Evolutionary conservation across 192 early-diverging fungal species (phyloP).

Genomic region (Gamsiella multidivaricata): DNA sequence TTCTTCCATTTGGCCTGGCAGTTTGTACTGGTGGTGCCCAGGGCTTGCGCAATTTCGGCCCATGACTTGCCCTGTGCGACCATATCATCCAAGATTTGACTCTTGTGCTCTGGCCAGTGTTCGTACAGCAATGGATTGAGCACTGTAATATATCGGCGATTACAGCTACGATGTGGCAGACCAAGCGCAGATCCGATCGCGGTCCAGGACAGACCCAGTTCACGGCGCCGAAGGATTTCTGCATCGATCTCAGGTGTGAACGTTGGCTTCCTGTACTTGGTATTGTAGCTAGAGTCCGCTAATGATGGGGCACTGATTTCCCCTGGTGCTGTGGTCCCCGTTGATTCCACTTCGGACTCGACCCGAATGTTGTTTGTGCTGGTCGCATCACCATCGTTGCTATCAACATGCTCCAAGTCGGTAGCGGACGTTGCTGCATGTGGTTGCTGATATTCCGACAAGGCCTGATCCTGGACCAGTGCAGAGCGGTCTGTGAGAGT

Average conservation of each 20-base stretch:
- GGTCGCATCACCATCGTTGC: not conserved
- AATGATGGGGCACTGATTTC: not conserved
- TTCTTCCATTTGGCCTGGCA: constrained; percentile 43
- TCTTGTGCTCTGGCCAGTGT: constrained; percentile 13
- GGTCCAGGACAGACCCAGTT: constrained; percentile 15
- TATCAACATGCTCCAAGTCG: not conserved
- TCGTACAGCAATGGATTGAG: constrained; percentile 19
- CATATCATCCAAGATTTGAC: constrained; percentile 1
- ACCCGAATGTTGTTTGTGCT: not conserved
- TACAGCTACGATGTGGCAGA: constrained; percentile 24
- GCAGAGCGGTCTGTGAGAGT: not conserved
- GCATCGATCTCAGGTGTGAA: constrained; percentile 41
- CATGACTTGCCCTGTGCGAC: constrained; percentile 33
- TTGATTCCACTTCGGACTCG: not conserved
- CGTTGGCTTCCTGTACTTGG: not conserved
- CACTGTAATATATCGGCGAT: constrained; percentile 19
- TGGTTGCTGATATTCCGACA: not conserved
- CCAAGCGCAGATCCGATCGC: constrained; percentile 28
- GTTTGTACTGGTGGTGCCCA: not conserved
- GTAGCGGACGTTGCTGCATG: not conserved
- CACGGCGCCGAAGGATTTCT: constrained; percentile 17
- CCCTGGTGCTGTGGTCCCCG: not conserved
- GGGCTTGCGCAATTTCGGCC: constrained; percentile 14
- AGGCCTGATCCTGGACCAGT: constrained; percentile 9
- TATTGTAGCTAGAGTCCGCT: not conserved